phyloP scores from a whole-genome alignment of 441 rosid genomes.

The Cnidoscolus chayamansa region DNA sequence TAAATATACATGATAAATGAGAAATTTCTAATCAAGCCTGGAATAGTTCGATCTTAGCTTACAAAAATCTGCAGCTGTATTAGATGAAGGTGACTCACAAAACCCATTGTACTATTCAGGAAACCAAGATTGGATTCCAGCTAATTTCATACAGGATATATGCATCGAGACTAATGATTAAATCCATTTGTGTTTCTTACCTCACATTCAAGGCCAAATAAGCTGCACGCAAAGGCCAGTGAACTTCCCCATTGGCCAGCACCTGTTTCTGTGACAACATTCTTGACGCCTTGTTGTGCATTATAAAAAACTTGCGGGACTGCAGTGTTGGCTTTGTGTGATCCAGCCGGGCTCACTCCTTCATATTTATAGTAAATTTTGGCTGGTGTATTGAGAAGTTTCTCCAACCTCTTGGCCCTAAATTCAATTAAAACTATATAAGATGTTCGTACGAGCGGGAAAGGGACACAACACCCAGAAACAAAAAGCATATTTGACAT shows the following conservation, averaged over 20 bases:
- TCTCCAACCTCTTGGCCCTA: constrained; percentile 94
- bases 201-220: constrained; percentile 72
- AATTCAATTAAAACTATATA: constrained; percentile 12
- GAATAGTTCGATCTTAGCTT: neutral
- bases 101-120: neutral
- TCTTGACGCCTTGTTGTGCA: constrained; percentile 70
- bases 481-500: neutral
- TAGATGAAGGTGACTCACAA: neutral
- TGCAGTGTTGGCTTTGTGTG: constrained; percentile 87
- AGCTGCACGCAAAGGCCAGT: constrained; percentile 84
- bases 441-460: neutral
- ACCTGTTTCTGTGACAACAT: constrained; percentile 86
- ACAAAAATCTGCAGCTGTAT: neutral
- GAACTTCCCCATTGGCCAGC: constrained; percentile 99
- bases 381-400: constrained; percentile 81
- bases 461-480: neutral
- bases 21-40: neutral
- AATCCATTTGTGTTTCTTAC: constrained; percentile 36
- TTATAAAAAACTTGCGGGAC: constrained; percentile 86
- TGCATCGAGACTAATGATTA: neutral
- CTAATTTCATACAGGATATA: too few species aligned
- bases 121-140: too few species aligned
- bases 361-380: constrained; percentile 90
- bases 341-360: constrained; percentile 95
- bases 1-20: neutral